Conservation (phyloP, 2,329 filamentous ascomycete genomes). For the Madurella fahalii region DNA sequence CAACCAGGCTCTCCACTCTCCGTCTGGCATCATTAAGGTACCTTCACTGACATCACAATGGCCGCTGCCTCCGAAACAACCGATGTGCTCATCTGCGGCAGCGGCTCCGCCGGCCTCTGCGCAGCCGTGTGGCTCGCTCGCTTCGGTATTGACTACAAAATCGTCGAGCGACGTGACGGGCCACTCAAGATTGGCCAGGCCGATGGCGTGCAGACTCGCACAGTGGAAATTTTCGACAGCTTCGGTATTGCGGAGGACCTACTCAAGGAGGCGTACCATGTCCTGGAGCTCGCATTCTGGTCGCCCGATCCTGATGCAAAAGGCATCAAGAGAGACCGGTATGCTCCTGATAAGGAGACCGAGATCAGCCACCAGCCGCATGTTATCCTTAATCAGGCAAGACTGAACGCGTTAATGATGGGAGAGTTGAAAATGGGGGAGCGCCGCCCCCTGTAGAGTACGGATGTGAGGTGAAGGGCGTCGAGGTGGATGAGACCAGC, state of each 20-base stretch:
- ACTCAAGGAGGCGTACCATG: constrained; percentile 54
- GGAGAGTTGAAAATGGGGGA: constrained; percentile 41
- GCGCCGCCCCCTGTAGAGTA: constrained; percentile 48
- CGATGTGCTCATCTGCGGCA: constrained; percentile 59
- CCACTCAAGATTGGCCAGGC: constrained; percentile 58
- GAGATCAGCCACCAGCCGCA: constrained; percentile 52
- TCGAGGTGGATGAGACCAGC: constrained; percentile 45
- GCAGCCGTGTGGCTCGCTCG: constrained; percentile 58
- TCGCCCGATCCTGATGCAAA: constrained; percentile 28
- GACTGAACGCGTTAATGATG: constrained; percentile 52
- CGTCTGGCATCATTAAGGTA: background rate
- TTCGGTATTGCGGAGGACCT: constrained; percentile 53
- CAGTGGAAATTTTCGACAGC: constrained; percentile 59
- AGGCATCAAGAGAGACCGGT: constrained; percentile 43
- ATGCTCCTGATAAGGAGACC: constrained; percentile 50
- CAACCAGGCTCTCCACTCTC: background rate
- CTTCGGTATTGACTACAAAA: constrained; percentile 50
- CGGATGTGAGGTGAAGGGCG: constrained; percentile 45
- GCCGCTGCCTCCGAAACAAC: constrained; percentile 21
- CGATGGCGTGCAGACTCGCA: constrained; percentile 59
- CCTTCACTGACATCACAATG: constrained; percentile 1
- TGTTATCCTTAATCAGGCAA: constrained; percentile 54
- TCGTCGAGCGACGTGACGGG: constrained; percentile 54
- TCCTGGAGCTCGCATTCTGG: constrained; percentile 57
- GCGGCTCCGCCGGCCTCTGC: constrained; percentile 58